Conservation (phyloP, 768 basidiomycete species). For the Gloeopeniophorella convolvens region DNA sequence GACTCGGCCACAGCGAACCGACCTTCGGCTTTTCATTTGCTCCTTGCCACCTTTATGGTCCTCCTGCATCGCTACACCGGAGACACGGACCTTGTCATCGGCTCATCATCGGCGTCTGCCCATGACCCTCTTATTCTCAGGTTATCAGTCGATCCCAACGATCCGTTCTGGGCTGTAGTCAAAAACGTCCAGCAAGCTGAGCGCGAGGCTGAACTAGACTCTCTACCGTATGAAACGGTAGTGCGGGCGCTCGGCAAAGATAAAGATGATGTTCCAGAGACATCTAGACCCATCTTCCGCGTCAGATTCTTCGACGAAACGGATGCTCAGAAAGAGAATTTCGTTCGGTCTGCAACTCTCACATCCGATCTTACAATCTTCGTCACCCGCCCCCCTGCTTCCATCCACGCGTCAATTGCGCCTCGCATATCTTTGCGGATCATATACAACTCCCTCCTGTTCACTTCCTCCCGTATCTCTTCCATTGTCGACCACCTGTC, state of each 20-base stretch:
- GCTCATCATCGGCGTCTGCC: slow-evolving; percentile 71
- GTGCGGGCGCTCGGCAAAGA: slow-evolving; percentile 59
- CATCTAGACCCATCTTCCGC: slow-evolving; percentile 65
- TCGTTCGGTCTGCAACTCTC: slow-evolving; percentile 71
- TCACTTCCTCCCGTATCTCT: slow-evolving; percentile 70
- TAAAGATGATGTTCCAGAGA: slow-evolving; percentile 53
- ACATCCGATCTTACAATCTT: slow-evolving; percentile 94
- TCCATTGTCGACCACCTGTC: slow-evolving; percentile 84
- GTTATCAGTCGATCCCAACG: slow-evolving; percentile 72
- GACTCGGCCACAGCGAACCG: slow-evolving; percentile 37
- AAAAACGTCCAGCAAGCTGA: slow-evolving; percentile 80
- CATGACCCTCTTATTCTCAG: slow-evolving; percentile 80
- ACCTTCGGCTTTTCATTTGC: slow-evolving; percentile 85
- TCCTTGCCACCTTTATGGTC: slow-evolving; percentile 87
- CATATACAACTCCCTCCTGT: slow-evolving; percentile 92
- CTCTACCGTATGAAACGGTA: slow-evolving; percentile 74
- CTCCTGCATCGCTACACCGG: slow-evolving; percentile 93
- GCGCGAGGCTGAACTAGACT: slow-evolving; percentile 73
- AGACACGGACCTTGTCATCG: slow-evolving; percentile 89
- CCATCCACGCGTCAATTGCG: slow-evolving; percentile 62
- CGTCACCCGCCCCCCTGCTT: slow-evolving; percentile 64
- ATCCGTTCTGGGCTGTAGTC: slow-evolving; percentile 87
- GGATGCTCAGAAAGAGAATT: slow-evolving; percentile 62
- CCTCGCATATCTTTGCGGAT: slow-evolving; percentile 75
- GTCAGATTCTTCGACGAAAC: slow-evolving; percentile 97